Percentiles rank a stretch among this genome's conserved stretches.
phyloP scores from a whole-genome alignment of 768 basidiomycete genomes.

The Boletales sp. region DNA sequence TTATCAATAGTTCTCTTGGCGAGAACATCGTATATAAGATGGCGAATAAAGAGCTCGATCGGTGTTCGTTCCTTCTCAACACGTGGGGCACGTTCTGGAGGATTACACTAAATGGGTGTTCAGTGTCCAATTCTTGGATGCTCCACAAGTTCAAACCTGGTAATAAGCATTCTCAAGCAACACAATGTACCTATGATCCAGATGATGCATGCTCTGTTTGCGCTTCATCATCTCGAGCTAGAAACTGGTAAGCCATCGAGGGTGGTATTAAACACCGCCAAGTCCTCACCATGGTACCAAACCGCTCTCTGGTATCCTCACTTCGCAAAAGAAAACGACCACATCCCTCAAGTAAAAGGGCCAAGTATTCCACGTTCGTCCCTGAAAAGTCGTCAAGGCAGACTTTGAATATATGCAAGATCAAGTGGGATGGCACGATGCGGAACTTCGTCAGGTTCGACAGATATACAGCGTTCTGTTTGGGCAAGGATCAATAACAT shows the following conservation, averaged over 20 bases:
- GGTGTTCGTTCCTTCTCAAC: constrained; percentile 82
- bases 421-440: constrained; percentile 86
- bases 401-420: constrained; percentile 95
- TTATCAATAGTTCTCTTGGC: constrained; percentile 94
- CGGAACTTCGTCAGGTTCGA: constrained; percentile 95
- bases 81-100: constrained; percentile 86
- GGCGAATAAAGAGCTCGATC: constrained; percentile 92
- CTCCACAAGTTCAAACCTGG: constrained; percentile 50
- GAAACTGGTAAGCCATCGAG: constrained; percentile 7
- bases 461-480: constrained; percentile 82
- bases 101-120: constrained; percentile 73
- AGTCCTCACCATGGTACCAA: constrained; percentile 74
- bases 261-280: not conserved
- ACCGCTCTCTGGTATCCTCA: constrained; percentile 84
- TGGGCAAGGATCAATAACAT: not conserved
- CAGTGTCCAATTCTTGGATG: constrained; percentile 6
- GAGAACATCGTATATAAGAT: constrained; percentile 92
- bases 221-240: constrained; percentile 92
- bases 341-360: constrained; percentile 88
- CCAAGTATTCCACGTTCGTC: constrained; percentile 90
- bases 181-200: constrained; percentile 86
- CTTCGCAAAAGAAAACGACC: constrained; percentile 87
- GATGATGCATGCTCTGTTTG: constrained; percentile 89
- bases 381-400: constrained; percentile 94
- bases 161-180: constrained; percentile 98